Percentiles rank a stretch among this genome's conserved stretches.
These are phyloP conservation scores for Pichia sp. DNA, from an alignment of 1,139 yeast species.

Conservation along the genomic window DNA sequence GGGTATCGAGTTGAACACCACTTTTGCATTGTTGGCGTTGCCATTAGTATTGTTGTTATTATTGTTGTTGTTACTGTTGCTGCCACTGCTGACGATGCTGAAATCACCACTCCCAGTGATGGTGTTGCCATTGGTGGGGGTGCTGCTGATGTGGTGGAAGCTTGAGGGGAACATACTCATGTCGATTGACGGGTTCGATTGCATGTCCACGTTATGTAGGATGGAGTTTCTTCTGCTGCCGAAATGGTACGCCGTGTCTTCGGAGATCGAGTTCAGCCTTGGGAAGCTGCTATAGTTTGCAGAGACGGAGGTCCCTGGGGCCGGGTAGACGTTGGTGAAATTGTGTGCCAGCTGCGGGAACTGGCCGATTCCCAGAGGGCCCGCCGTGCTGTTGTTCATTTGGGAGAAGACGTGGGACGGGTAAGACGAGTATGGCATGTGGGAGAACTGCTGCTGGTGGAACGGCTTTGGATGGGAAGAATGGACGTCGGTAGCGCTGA, in stretches of 20 bases:
- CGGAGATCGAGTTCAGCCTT: constrained; percentile 25
- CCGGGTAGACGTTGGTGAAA: background rate
- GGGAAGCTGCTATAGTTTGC: constrained; percentile 9
- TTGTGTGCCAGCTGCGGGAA: background rate
- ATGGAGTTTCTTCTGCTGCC: constrained; percentile 24
- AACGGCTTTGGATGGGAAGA: background rate
- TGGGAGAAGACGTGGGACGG: background rate
- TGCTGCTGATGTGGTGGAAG: background rate
- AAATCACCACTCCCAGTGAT: background rate
- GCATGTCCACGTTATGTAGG: constrained; percentile 11
- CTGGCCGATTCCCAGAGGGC: background rate
- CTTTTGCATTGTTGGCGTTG: background rate
- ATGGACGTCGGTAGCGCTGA: background rate
- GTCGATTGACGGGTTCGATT: constrained; percentile 12
- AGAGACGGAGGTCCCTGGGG: background rate
- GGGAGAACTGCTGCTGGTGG: background rate
- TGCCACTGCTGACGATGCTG: background rate
- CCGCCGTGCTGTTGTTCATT: background rate
- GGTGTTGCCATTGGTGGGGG: background rate
- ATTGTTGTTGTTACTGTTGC: background rate
- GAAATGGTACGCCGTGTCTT: constrained; percentile 23
- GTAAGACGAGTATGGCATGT: background rate
- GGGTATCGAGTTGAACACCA: background rate
- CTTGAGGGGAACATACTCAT: background rate
- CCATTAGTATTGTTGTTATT: background rate